A percentile compares a stretch with the other conserved stretches of the same genome.
These are phyloP conservation scores for Chrysosphaeria jannelii DNA, from an alignment of 2,329 filamentous ascomycete genomes.

Conservation along the genomic window DNA sequence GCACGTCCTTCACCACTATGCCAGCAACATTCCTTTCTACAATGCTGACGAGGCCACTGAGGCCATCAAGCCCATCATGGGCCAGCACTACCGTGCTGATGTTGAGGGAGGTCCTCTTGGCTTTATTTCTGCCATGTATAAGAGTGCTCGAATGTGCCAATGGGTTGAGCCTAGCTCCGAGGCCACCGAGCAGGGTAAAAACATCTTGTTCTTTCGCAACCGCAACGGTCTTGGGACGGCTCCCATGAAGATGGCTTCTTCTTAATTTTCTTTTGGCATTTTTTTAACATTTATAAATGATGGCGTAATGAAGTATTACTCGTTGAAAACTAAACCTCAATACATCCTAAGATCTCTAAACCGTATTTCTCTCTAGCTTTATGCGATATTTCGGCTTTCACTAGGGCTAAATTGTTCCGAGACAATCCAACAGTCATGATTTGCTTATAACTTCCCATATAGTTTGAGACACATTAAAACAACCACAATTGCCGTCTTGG, in stretches of 20 bases:
- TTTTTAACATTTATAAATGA: no score
- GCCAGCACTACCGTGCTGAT: constrained; percentile 73
- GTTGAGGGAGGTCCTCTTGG: constrained; percentile 45
- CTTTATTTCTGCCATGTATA: constrained; percentile 65
- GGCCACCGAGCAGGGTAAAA: constrained; percentile 50
- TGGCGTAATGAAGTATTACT: no score
- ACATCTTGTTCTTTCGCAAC: constrained; percentile 87
- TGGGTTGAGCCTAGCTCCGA: constrained; percentile 85
- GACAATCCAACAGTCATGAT: no score
- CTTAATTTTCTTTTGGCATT: no score
- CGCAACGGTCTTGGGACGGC: constrained; percentile 50
- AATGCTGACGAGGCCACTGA: constrained; percentile 7
- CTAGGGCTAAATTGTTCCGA: no score
- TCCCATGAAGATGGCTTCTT: constrained; percentile 7
- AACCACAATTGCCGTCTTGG: no score
- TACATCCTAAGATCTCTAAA: no score
- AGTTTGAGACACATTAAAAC: no score
- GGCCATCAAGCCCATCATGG: constrained; percentile 51
- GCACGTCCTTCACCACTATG: constrained; percentile 89
- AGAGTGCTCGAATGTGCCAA: constrained; percentile 61
- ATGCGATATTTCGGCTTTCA: no score
- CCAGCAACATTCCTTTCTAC: constrained; percentile 49
- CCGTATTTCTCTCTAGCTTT: no score
- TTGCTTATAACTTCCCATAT: no score
- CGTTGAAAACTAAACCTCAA: no score